phyloP scores from a whole-genome alignment of 768 basidiomycete genomes.

The Brasilioporus rufonigricans region DNA sequence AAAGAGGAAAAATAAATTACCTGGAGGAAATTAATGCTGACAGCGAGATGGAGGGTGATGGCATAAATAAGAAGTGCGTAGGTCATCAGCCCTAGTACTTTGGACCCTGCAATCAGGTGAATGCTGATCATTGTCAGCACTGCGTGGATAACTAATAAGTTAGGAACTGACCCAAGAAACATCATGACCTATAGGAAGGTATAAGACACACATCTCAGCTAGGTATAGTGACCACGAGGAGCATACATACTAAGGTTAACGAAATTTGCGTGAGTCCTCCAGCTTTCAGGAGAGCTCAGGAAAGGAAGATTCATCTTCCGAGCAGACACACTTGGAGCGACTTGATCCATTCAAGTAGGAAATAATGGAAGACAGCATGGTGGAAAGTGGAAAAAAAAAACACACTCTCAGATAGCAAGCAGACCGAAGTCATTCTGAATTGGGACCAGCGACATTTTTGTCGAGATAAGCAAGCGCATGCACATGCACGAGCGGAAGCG shows the following conservation, averaged over 20 bases:
- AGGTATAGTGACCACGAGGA: not conserved
- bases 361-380: not conserved
- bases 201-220: not conserved
- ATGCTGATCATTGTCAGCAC: not conserved
- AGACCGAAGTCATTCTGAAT: no score
- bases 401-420: no score
- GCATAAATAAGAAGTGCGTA: constrained; percentile 19
- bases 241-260: not conserved
- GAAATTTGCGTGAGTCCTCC: not conserved
- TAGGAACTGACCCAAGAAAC: not conserved
- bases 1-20: not conserved
- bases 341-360: not conserved
- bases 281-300: not conserved
- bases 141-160: not conserved
- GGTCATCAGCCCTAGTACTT: not conserved
- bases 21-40: constrained; percentile 5
- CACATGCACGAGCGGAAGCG: no score
- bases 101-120: constrained; percentile 1
- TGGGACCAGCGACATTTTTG: no score
- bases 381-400: no score
- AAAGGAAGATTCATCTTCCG: no score
- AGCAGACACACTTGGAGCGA: not conserved
- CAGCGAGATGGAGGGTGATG: constrained; percentile 13
- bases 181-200: not conserved
- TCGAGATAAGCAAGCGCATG: no score